These are phyloP conservation scores for Massarina eburnea DNA, from an alignment of 2,329 filamentous ascomycete species.

Conservation along the genomic window DNA sequence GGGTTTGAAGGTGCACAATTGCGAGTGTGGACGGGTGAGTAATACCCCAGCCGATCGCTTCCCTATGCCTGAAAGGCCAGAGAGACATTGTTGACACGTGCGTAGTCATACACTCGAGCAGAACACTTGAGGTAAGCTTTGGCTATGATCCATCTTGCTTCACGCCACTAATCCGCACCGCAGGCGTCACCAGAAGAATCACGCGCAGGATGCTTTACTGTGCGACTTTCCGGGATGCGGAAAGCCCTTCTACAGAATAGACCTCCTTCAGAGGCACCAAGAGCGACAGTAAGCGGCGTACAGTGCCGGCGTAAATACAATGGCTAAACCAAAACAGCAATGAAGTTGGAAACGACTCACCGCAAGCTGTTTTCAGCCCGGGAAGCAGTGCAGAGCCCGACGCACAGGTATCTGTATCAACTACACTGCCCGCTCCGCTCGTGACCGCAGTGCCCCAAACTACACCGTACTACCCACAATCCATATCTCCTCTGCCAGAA, in stretches of 20 bases:
- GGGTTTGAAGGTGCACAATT: slow-evolving; percentile 49
- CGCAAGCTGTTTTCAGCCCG: slow-evolving; percentile 23
- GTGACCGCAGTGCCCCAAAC: slow-evolving; percentile 17
- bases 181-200: slow-evolving; percentile 52
- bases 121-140: slow-evolving; percentile 48
- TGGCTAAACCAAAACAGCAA: slow-evolving; percentile 30
- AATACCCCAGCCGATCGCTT: slow-evolving; percentile 4
- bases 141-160: not conserved
- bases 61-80: no score
- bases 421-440: slow-evolving; percentile 15
- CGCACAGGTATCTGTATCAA: slow-evolving; percentile 15
- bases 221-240: slow-evolving; percentile 47
- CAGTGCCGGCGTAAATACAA: slow-evolving; percentile 4
- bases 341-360: slow-evolving; percentile 28
- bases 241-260: slow-evolving; percentile 48
- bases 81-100: slow-evolving; percentile 18
- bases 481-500: slow-evolving; percentile 29
- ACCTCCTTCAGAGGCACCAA: slow-evolving; percentile 49
- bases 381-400: slow-evolving; percentile 25
- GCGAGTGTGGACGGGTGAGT: slow-evolving; percentile 52
- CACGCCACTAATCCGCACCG: slow-evolving; percentile 4
- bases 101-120: slow-evolving; percentile 50
- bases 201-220: slow-evolving; percentile 44
- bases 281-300: slow-evolving; percentile 47
- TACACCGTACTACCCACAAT: slow-evolving; percentile 19